Conservation (phyloP, 352 stramenopile genomes). For the Pythium insidiosum region DNA sequence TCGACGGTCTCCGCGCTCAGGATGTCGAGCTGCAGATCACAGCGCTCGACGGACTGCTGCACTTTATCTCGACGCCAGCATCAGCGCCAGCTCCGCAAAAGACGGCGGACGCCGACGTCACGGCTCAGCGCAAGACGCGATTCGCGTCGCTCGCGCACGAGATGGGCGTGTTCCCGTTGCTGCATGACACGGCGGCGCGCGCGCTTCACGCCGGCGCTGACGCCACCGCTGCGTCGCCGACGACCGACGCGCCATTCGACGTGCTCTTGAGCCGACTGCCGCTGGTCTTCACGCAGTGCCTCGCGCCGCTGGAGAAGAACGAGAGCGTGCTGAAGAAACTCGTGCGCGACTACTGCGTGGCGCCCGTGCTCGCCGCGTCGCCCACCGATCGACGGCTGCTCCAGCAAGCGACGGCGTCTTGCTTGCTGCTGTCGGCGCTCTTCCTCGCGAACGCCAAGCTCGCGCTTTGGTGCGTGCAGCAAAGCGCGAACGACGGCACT, state of each 20-base stretch:
- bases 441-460: slow-evolving; percentile 83
- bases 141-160: slow-evolving; percentile 62
- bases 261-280: too few relatives aligned
- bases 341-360: slow-evolving; percentile 59
- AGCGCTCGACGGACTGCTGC: slow-evolving; percentile 60
- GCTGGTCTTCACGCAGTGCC: slow-evolving; percentile 82
- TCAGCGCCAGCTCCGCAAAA: slow-evolving; percentile 4
- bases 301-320: slow-evolving; percentile 61
- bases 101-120: slow-evolving; percentile 3
- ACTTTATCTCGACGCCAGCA: slow-evolving; percentile 52
- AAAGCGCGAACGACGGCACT: slow-evolving; percentile 51
- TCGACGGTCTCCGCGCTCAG: slow-evolving; percentile 64
- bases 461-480: slow-evolving; percentile 62
- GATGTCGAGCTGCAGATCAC: slow-evolving; percentile 60
- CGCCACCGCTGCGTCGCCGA: slow-evolving; percentile 12
- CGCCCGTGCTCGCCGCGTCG: slow-evolving; percentile 40
- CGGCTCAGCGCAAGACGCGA: slow-evolving; percentile 22
- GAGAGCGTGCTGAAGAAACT: slow-evolving; percentile 58
- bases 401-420: slow-evolving; percentile 50
- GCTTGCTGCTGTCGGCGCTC: slow-evolving; percentile 60
- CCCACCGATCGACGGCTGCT: slow-evolving; percentile 34
- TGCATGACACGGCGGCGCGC: slow-evolving; percentile 47
- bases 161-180: slow-evolving; percentile 65
- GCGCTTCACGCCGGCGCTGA: slow-evolving; percentile 25
- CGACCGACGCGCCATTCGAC: too few relatives aligned